A percentile compares a stretch with the other conserved stretches of the same genome.
Conservation (phyloP, 2,329 filamentous ascomycete species). For the Myriosclerotinia scirpicola region DNA sequence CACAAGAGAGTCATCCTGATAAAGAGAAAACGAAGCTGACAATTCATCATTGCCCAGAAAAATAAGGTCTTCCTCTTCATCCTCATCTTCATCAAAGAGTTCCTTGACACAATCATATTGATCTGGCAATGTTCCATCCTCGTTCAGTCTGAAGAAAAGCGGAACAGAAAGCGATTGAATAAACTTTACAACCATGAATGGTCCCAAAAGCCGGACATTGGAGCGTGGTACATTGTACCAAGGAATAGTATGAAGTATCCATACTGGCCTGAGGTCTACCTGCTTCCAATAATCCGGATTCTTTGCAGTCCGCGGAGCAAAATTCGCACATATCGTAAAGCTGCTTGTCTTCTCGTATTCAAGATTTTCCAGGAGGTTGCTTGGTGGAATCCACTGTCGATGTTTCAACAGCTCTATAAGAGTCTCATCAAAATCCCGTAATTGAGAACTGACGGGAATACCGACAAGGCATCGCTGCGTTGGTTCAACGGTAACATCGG, state of each 20-base stretch:
- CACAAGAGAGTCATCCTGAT: too few relatives aligned
- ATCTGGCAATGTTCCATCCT: neutral
- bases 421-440: neutral
- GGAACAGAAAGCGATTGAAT: accelerated
- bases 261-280: neutral
- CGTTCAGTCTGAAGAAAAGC: neutral
- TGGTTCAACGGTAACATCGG: accelerated
- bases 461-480: accelerated
- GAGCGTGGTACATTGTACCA: neutral
- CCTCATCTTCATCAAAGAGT: neutral
- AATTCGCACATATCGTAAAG: too few relatives aligned
- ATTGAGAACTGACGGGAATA: accelerated
- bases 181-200: neutral
- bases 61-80: neutral
- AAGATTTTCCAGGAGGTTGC: neutral
- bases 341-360: too few relatives aligned
- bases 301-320: neutral
- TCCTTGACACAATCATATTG: neutral
- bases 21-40: too few relatives aligned
- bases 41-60: neutral
- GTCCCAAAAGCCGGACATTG: neutral
- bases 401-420: neutral
- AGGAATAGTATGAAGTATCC: neutral
- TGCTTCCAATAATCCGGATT: neutral
- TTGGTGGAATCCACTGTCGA: neutral